Conservation (phyloP, 768 basidiomycete genomes). For the Asterophora lycoperdoides region DNA sequence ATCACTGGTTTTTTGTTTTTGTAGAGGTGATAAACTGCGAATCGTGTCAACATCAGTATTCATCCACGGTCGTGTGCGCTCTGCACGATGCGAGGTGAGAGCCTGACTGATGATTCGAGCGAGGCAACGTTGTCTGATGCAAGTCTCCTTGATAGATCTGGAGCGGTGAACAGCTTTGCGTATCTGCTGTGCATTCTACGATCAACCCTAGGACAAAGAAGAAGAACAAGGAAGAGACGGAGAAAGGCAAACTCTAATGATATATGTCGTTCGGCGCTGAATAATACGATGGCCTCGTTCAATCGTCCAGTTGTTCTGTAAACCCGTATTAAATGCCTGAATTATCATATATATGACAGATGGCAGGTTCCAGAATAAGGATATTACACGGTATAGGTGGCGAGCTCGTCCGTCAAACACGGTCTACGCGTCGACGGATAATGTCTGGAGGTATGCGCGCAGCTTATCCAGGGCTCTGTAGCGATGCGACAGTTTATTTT, state of each 20-base stretch:
- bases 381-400: no score
- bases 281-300: no score
- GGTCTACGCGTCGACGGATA: conserved; percentile 5
- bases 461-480: conserved; percentile 71
- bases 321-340: neutral
- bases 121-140: neutral
- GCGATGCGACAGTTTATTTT: conserved; percentile 72
- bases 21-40: conserved; percentile 39
- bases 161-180: conserved; percentile 37
- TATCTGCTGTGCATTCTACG: conserved; percentile 42
- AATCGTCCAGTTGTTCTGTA: neutral
- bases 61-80: conserved; percentile 37
- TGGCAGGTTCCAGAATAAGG: no score
- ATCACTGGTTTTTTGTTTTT: neutral
- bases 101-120: neutral
- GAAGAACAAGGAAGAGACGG: neutral
- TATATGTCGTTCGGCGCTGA: no score
- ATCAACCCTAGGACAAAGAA: conserved; percentile 24
- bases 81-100: conserved; percentile 41
- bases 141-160: conserved; percentile 31
- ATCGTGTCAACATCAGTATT: conserved; percentile 40
- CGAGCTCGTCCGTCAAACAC: no score
- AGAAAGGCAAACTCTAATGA: conserved; percentile 11
- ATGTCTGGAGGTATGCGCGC: conserved; percentile 43
- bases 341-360: neutral